Base-by-base conservation (phyloP, 805 yeast species). In the Sugiyamaella lignohabitans region DNA sequence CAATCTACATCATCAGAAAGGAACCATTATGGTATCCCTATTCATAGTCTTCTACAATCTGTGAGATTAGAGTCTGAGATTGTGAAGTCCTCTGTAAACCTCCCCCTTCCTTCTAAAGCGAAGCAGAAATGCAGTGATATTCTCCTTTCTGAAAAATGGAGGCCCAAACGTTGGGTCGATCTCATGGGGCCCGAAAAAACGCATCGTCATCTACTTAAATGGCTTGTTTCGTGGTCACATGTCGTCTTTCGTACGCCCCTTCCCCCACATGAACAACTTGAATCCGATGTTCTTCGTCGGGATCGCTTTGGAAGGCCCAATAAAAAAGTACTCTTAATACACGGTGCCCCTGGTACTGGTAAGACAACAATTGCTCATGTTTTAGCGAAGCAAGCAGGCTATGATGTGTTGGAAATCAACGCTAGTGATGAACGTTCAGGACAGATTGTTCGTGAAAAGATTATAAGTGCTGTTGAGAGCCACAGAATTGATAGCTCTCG, bases 321-420 rank as follows among this genome's bases (percentile, higher is more conserved):
- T 14, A 73, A 74, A 44, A 82, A 78, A 53, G 72, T 93, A 0
- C 60, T 93, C 18, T 67, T 93, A 36, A 74, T 93, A 8, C 87
- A 83, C 60, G 98, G 98, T 0, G 93, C 96, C 0, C 88, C 96
- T 0, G 98, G 98, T 1, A 73, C 84, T 16, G 98, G 98, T 6
- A 91, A 91, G 60, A 89, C 98, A 0, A 78, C 93, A 0, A 81
- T 88, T 1, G 87, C 91, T 0, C 96, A 89, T 59, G 77, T 87
- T 1, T 74, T 88, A 32, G 93, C 96, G 2, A 73, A 72, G 40
- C 95, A 86, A 53, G 75, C 85, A 35, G 95, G 95, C 0, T 91
- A 84, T 61, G 78, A 80, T 40, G 75, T 84, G 0, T 74, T 84
- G 54, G 98, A 91, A 57, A 74, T 91, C 50, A 91, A 91, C 65